Percentiles rank a stretch among this genome's conserved stretches.
phyloP scores from a whole-genome alignment of 148 eudicot species.

The Heliamphora exappendiculata region DNA sequence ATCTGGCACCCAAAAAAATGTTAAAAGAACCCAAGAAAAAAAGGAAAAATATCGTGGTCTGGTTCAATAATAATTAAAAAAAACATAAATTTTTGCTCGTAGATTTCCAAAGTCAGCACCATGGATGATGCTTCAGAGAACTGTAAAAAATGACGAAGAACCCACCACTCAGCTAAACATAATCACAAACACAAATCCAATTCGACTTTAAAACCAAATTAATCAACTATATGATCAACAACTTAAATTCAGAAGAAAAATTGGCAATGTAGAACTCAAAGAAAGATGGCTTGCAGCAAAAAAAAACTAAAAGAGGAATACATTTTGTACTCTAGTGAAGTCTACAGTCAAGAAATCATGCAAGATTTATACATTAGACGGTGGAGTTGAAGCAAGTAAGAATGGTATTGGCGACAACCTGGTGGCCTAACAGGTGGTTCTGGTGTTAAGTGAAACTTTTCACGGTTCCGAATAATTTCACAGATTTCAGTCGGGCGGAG shows the following conservation, averaged over 20 bases:
- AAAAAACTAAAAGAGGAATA: no score
- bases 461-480: conserved; percentile 52
- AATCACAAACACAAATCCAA: neutral
- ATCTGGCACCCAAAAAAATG: no score
- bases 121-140: neutral
- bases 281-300: conserved; percentile 7
- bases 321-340: no score
- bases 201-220: neutral
- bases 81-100: no score
- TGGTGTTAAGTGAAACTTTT: conserved; percentile 44
- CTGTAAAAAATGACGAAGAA: neutral
- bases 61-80: neutral
- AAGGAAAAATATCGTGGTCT: neutral
- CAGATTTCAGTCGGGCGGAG: conserved; percentile 70
- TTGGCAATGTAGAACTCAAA: neutral
- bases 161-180: neutral
- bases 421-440: conserved; percentile 57
- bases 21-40: neutral
- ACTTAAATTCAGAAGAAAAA: neutral
- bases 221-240: neutral
- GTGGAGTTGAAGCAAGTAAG: neutral
- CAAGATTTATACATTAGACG: neutral
- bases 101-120: neutral
- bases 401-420: conserved; percentile 17
- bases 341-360: neutral